Conservation (phyloP, 108 stramenopile species). For the Stephanodiscus triporus region DNA sequence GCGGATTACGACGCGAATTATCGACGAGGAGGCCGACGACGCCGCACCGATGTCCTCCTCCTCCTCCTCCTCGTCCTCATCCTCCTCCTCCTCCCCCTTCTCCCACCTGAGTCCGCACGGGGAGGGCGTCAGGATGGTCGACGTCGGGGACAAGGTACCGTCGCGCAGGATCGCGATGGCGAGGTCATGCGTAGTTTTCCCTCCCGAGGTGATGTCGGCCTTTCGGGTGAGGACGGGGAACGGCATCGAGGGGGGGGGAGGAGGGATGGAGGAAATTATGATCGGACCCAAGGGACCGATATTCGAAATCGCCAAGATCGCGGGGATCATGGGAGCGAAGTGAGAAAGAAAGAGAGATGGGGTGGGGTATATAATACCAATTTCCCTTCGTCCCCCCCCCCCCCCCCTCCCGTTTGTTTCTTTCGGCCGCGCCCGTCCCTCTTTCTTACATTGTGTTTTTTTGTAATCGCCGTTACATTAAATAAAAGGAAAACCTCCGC, state of each 20-base stretch:
- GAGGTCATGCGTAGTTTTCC: conserved; percentile 67
- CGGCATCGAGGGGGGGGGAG: not conserved
- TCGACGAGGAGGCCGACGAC: no score
- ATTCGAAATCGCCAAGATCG: conserved; percentile 81
- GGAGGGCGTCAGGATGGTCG: conserved; percentile 70
- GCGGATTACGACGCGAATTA: no score
- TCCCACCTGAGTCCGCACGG: conserved; percentile 65
- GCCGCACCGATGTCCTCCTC: not conserved
- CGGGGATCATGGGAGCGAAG: conserved; percentile 91
- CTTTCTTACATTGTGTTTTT: not conserved
- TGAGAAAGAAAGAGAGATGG: conserved; percentile 12
- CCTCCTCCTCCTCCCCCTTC: conserved; percentile 31
- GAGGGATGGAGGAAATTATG: conserved; percentile 48
- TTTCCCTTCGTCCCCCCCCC: no score
- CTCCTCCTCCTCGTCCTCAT: not conserved
- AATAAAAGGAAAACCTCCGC: conserved; percentile 69
- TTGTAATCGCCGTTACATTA: not conserved
- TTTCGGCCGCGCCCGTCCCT: not conserved
- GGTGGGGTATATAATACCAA: not conserved
- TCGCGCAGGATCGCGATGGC: conserved; percentile 70
- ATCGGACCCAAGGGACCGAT: conserved; percentile 87
- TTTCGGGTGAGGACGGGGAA: conserved; percentile 43
- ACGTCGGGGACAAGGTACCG: conserved; percentile 71
- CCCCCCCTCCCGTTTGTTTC: no score
- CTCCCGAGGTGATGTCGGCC: conserved; percentile 63